These are phyloP conservation scores for Lepidium africanum DNA, from an alignment of 345 rosid genomes.

Conservation along the genomic window DNA sequence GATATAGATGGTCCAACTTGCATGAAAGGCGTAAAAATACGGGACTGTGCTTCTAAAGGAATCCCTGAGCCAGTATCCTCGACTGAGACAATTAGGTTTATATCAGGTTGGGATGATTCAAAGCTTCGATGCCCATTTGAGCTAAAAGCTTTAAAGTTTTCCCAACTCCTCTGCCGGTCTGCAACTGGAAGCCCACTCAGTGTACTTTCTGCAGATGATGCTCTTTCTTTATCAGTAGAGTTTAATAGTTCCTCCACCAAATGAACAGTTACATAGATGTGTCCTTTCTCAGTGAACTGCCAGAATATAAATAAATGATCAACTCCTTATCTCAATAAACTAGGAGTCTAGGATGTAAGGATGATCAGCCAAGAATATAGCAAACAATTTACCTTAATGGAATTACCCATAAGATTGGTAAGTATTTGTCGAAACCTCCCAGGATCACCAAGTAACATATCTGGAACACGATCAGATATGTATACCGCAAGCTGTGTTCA, in stretches of 20 bases:
- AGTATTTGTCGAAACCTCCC: slow-evolving; percentile 92
- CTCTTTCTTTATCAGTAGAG: slow-evolving; percentile 42
- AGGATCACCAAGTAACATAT: slow-evolving; percentile 79
- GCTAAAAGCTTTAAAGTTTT: slow-evolving; percentile 51
- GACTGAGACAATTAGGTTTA: slow-evolving; percentile 75
- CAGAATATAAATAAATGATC: neutral
- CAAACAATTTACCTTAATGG: slow-evolving; percentile 54
- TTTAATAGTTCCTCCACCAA: slow-evolving; percentile 72
- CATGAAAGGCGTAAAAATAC: slow-evolving; percentile 89
- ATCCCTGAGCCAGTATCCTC: slow-evolving; percentile 97
- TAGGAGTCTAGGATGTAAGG: neutral
- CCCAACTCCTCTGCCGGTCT: slow-evolving; percentile 67
- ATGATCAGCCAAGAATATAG: neutral
- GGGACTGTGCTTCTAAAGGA: slow-evolving; percentile 79
- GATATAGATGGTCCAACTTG: slow-evolving; percentile 93
- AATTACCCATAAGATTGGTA: slow-evolving; percentile 93
- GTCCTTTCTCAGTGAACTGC: slow-evolving; percentile 93
- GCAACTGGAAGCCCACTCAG: slow-evolving; percentile 82
- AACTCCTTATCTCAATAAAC: neutral
- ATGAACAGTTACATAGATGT: slow-evolving; percentile 74
- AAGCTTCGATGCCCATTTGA: slow-evolving; percentile 34
- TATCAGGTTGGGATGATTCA: slow-evolving; percentile 34
- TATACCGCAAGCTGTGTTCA: slow-evolving; percentile 73
- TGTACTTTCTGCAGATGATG: slow-evolving; percentile 45
- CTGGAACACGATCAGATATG: slow-evolving; percentile 82